These are phyloP conservation scores for Ogataea neopini DNA, from an alignment of 805 yeast genomes.

Conservation along the genomic window DNA sequence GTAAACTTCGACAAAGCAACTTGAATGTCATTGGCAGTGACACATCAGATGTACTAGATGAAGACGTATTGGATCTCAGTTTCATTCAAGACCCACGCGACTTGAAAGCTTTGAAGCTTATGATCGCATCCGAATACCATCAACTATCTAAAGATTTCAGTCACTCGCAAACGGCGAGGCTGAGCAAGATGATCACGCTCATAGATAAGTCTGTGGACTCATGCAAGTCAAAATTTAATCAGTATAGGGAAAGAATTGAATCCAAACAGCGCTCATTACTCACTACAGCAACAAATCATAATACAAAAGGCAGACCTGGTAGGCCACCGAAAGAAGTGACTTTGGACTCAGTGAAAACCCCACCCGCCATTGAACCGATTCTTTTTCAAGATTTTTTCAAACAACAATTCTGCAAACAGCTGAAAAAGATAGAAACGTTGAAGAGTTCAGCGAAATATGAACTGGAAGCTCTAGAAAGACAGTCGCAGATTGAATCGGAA, in stretches of 20 bases:
- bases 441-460: slow-evolving; percentile 15
- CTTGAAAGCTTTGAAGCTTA: slow-evolving; percentile 19
- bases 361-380: slow-evolving; percentile 12
- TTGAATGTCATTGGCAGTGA: slow-evolving; percentile 1
- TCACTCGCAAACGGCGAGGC: slow-evolving; percentile 30
- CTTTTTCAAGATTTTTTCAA: slow-evolving; percentile 21
- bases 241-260: slow-evolving; percentile 22
- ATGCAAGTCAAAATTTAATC: slow-evolving; percentile 22
- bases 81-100: slow-evolving; percentile 20
- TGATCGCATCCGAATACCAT: slow-evolving; percentile 35
- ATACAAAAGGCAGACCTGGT: slow-evolving; percentile 7
- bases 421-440: slow-evolving; percentile 12
- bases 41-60: not conserved
- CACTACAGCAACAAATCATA: not conserved
- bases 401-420: slow-evolving; percentile 13
- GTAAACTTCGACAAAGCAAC: slow-evolving; percentile 13
- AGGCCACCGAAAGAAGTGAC: slow-evolving; percentile 8
- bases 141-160: slow-evolving; percentile 33
- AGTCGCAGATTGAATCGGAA: slow-evolving; percentile 7
- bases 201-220: slow-evolving; percentile 34
- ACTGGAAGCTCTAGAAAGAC: slow-evolving; percentile 18
- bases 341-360: slow-evolving; percentile 9
- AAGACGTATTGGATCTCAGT: slow-evolving; percentile 9
- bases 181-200: slow-evolving; percentile 34
- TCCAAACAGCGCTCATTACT: slow-evolving; percentile 15